Conservation (phyloP, 2,329 filamentous ascomycete genomes). For the Calonectria montana region DNA sequence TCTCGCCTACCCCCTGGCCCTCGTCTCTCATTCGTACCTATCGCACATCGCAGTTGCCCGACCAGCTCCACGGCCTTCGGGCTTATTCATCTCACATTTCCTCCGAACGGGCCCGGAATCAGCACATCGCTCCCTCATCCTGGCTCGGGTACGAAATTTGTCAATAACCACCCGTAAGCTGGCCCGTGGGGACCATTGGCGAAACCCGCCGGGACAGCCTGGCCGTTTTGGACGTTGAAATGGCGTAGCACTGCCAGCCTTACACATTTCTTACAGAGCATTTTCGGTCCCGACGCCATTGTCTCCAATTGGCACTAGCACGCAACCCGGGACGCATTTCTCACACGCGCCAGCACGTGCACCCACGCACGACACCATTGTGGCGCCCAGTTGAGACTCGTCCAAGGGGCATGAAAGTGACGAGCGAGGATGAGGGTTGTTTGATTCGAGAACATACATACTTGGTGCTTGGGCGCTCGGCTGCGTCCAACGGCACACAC, state of each 20-base stretch:
- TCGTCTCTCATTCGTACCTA: not conserved
- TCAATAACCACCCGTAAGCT: not conserved
- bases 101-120: not conserved
- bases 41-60: not conserved
- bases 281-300: not conserved
- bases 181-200: not conserved
- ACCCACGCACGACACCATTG: conserved; percentile 1
- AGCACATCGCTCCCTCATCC: not conserved
- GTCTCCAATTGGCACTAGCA: not conserved
- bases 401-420: not conserved
- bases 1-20: not conserved
- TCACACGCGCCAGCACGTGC: conserved; percentile 23
- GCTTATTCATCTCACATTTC: conserved; percentile 1
- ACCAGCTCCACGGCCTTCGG: not conserved
- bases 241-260: conserved; percentile 3
- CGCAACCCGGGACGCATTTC: conserved; percentile 15
- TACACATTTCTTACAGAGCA: conserved; percentile 16
- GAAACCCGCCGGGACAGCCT: conserved; percentile 11
- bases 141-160: not conserved
- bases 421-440: not conserved
- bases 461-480: conserved; percentile 25
- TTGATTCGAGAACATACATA: conserved; percentile 4
- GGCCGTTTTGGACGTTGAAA: not conserved
- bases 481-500: conserved; percentile 31
- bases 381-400: conserved; percentile 17